Evolutionary conservation across 805 yeast genomes (phyloP), one percentile per base, ranked within the genome.

Genomic region (Sporopachydermia quercuum): DNA sequence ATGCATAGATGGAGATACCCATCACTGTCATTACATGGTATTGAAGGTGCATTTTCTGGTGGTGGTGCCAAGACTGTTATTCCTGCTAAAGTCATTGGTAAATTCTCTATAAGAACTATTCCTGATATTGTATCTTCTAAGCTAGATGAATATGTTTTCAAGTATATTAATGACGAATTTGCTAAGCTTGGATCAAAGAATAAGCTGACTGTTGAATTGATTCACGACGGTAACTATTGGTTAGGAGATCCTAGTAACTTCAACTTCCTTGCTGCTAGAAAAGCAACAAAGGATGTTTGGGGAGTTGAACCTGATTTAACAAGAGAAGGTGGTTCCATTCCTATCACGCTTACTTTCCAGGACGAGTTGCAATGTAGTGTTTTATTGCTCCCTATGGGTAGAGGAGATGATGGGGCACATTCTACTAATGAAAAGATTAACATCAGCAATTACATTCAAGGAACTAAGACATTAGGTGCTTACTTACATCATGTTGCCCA

Each of bases 1-100:
- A 89, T 86, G 81, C 96, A 87, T 62, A 78, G 98, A 72, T 91
- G 99, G 99, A 80, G 99, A 70, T 86, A 70, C 64, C 99, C 99
- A 42, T 85, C 97, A 4, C 68, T 91, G 52, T 87, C 97, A 2
- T 61, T 91, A 48, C 99, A 91, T 62, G 99, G 99, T 49, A 72
- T 91, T 41, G 98, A 91, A 63, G 98, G 98, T 47, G 99, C 97
- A 4, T 91, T 91, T 61, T 78, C 80, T 37, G 89, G 82, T 36
- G 71, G 81, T 37, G 99, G 99, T 48, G 99, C 97, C 43, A 91
- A 91, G 68, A 91, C 99, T 23, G 99, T 91, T 39, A 91, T 91
- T 48, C 99, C 99, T 27, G 83, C 96, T 38, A 80, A 78, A 57
- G 97, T 91, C 23, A 61, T 66, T 40, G 99, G 99, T 53, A 91